A percentile compares a stretch with the other conserved stretches of the same genome.
Conservation (phyloP, 768 basidiomycete genomes). For the Leccinum sublutescens region DNA sequence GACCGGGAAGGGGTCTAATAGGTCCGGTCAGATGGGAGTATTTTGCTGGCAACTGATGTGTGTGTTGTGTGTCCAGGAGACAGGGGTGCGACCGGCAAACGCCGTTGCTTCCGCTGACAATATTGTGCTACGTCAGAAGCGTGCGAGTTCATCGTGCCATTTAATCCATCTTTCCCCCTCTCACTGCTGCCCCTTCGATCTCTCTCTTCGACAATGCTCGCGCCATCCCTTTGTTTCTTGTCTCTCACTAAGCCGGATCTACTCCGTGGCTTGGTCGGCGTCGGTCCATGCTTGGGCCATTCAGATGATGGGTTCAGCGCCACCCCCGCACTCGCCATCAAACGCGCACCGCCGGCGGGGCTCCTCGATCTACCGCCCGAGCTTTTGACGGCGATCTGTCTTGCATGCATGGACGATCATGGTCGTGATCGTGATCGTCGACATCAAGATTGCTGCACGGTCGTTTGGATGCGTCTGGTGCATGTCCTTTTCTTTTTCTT, state of each 20-base stretch:
- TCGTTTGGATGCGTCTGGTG: slow-evolving; percentile 15
- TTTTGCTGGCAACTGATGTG: not conserved
- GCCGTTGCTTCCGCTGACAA: too few species aligned
- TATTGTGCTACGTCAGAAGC: not conserved
- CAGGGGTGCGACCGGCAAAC: too few species aligned
- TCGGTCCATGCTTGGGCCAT: not conserved
- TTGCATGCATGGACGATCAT: not conserved
- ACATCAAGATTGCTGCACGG: slow-evolving; percentile 8
- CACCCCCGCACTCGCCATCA: not conserved
- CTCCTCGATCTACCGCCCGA: slow-evolving; percentile 18
- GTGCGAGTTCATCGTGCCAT: not conserved
- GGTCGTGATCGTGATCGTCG: not conserved
- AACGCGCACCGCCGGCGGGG: not conserved
- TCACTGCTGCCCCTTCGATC: not conserved
- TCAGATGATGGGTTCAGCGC: not conserved
- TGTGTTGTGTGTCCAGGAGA: too few species aligned
- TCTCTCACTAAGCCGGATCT: not conserved
- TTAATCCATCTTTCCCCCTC: not conserved
- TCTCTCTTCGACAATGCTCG: not conserved
- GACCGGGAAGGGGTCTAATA: not conserved
- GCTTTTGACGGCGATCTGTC: slow-evolving; percentile 12
- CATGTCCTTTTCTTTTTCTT: not conserved
- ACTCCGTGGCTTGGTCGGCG: not conserved
- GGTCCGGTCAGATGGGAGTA: not conserved
- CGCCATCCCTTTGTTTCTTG: not conserved